Base-by-base conservation (phyloP, 164 flowering plant genomes). In the Protea cynaroides region DNA sequence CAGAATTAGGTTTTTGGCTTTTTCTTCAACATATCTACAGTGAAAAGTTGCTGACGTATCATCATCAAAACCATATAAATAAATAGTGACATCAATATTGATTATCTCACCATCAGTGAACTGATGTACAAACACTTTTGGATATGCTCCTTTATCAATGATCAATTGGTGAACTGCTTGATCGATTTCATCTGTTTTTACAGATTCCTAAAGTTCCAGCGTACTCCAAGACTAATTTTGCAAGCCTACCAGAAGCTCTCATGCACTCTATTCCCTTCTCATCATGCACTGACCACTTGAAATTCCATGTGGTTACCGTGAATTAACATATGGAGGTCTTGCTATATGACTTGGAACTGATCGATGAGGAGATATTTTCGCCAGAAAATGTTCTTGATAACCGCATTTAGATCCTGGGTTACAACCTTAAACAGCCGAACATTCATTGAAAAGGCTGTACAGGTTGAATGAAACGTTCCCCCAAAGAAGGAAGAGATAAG, bases 121-220 rank as follows among this genome's bases (percentile, higher is more conserved):
- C 89, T 24, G 99, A 95, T 64, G 99, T 95, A 76, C 99, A 95
- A 11, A 94, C 99, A 79, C 99, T 95, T 80, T 95, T 95, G 97
- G 99, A 75, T 95, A 95, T 56, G 97, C 97, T 57, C 96, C 97
- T 83, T 89, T 89, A 18, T 94, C 94, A 64, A 94, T 85, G 66
- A 95, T 92, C 97, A 95, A 92, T 71, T 86, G 89, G 74, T 95
- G 99, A 74, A 92, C 97, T n/a, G 89, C 99, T 77, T 85, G 70
- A 44, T 95, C 99, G 78, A 95, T 92, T 69, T 91, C 96, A 78
- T 95, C 97, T 25, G 99, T 92, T 69, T 72, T 89, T 47, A 81
- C 70, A n/a, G n/a, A n/a, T n/a, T n/a, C n/a, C 97, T 66, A 95
- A 80, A 38, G 91, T 83, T 63, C 99, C 97, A 61, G 99, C 99